Evolutionary conservation across 2,329 filamentous ascomycete species (phyloP).

Genomic region (Pseudocercospora fuligena): DNA sequence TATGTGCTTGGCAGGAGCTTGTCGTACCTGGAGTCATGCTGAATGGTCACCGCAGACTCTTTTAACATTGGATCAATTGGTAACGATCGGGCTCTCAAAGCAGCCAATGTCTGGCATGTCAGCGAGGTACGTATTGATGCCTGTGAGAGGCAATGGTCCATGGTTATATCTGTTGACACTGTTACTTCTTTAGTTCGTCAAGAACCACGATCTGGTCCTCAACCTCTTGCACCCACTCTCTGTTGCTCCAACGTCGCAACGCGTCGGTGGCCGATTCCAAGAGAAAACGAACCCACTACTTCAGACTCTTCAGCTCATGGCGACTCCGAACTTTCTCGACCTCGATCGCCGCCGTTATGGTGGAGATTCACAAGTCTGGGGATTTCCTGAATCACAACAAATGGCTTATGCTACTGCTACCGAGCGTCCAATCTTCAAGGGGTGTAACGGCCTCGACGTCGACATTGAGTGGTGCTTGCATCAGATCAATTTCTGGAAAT

Average conservation of each 20-base stretch:
- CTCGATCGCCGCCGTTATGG: constrained; percentile 12
- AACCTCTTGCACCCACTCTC: constrained; percentile 8
- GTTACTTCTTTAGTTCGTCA: constrained; percentile 7
- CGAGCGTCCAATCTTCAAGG: constrained; percentile 48
- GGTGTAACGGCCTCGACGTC: constrained; percentile 43
- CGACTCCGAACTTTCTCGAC: constrained; percentile 37
- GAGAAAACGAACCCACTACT: constrained; percentile 24
- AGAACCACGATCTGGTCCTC: constrained; percentile 14
- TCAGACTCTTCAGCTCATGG: constrained; percentile 37
- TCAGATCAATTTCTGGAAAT: constrained; percentile 59
- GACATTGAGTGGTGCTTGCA: constrained; percentile 55
- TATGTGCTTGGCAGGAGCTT: constrained; percentile 35
- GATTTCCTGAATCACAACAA: constrained; percentile 53
- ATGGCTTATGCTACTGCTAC: constrained; percentile 48
- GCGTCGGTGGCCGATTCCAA: not conserved
- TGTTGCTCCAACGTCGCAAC: not conserved
- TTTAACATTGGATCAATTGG: not conserved
- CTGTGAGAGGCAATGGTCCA: not conserved
- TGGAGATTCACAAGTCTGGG: constrained; percentile 12
- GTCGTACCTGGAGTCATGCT: constrained; percentile 17
- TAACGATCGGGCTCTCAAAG: not conserved
- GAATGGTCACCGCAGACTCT: constrained; percentile 13
- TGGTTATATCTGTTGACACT: not conserved
- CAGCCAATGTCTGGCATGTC: not conserved
- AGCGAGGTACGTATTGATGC: not conserved